phyloP scores from a whole-genome alignment of 495 filamentous ascomycete genomes.

The Penicillium bovifimosum region DNA sequence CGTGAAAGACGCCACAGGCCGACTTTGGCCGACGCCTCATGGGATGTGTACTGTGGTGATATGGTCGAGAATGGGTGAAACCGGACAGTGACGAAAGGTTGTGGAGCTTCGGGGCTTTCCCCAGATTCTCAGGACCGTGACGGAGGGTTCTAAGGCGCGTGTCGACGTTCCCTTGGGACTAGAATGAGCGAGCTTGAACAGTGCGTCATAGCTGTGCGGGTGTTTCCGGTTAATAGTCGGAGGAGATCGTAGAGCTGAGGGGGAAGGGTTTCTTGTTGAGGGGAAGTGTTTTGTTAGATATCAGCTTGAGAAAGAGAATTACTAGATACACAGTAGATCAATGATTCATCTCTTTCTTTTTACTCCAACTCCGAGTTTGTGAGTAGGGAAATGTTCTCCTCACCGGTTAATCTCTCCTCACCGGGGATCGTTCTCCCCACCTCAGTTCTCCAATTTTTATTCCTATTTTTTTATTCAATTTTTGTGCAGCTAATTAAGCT shows the following conservation, averaged over 20 bases:
- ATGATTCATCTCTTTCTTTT: background rate
- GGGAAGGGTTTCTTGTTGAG: background rate
- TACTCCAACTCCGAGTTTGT: background rate
- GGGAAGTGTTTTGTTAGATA: background rate
- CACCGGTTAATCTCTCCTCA: slow-evolving; percentile 34
- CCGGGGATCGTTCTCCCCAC: slow-evolving; percentile 14
- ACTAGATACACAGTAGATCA: too few species aligned
- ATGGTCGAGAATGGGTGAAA: slow-evolving; percentile 1
- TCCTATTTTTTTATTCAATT: background rate
- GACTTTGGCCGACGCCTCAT: background rate
- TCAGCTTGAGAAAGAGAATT: background rate
- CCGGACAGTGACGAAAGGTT: background rate
- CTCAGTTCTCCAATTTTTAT: slow-evolving; percentile 24
- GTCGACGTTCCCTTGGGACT: background rate
- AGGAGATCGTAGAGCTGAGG: background rate
- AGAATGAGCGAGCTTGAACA: background rate
- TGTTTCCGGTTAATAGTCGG: background rate
- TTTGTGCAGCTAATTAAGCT: slow-evolving; percentile 1
- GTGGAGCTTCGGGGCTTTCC: slow-evolving; percentile 5
- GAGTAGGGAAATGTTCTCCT: slow-evolving; percentile 3
- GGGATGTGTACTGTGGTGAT: background rate
- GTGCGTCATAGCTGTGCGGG: slow-evolving; percentile 1
- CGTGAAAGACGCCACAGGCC: background rate
- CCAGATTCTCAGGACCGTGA: background rate
- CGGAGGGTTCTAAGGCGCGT: background rate